Base-by-base conservation (phyloP, 2,329 filamentous ascomycete species). In the Penicillium crustosum region DNA sequence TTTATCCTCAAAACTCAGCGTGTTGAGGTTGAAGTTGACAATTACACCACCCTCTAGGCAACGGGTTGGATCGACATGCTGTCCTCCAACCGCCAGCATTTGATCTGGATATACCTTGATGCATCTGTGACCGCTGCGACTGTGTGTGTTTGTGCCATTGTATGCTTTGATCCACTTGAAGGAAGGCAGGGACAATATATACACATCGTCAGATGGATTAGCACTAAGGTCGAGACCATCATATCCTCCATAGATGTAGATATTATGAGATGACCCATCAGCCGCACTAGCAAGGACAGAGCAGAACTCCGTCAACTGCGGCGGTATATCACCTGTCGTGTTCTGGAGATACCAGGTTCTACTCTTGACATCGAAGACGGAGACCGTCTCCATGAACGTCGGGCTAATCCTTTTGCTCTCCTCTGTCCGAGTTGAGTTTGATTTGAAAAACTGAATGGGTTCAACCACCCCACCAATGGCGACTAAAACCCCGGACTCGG, bases 171-270 rank as follows among this genome's bases (percentile, higher is more conserved):
- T 23, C 64, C 64, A 66, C 9, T 35, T 62, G 39, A 66, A 66
- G 13, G 64, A 65, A 9, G 64, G 64, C 5, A 66, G n/a, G 3
- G 64, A 64, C 19, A 66, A 39, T 23, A 66, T 63, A 49, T 65
- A 65, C 2, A 65, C 64, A n/a, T 81, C 79, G 53, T 82, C 80
- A 27, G 67, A 74, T 0, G 74, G 68, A 8, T 36, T 57, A 3
- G 58, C 55, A 0, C 69, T 73, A 19, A 61, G 61, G 10, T 68
- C 58, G 12, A 70, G 62, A 15, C 67, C 75, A 56, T 79, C 70
- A 31, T 70, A 71, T 8, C 81, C 81, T 19, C 81, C 81, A 55
- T 82, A 83, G 49, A 83, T 70, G 50, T 79, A 78, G 41, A 83
- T 78, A 53, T 81, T 81, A 51, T 80, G 75, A 0, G 75, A 78